Evolutionary conservation across 2,329 filamentous ascomycete genomes (phyloP), one percentile per base, ranked within the genome.

Genomic region (Monosporascus sp.): DNA sequence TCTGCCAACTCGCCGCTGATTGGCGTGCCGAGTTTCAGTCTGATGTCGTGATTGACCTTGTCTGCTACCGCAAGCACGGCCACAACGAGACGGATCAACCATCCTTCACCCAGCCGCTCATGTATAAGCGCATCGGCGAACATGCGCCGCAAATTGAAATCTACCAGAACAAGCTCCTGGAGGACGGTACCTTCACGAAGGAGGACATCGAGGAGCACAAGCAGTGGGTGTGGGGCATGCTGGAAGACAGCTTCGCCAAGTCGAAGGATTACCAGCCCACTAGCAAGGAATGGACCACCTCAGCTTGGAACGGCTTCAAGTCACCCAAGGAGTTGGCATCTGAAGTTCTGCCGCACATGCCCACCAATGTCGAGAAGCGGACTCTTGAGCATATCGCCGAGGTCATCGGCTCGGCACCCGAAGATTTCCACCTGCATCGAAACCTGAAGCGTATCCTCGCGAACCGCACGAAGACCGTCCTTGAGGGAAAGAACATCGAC

Each of bases 31-130:
- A 97, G 78, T 99, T 97, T 83, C 95, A 96, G 81, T 90, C 92
- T 70, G 94, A 99, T 70, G 93, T 97, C 58, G 92, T 99, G 63
- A 91, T 99, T 67, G 94, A 99, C 72, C 85, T 99, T 66, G 91
- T 97, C 69, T 99, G 94, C 82, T 99, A 99, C 82, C 89, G 94
- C 69, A 99, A 97, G 79, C 86, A 97, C 72, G 94, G 94, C 58
- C 94, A 99, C 85, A 99, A 99, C 77, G 94, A 99, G 79, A 99
- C 94, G 11, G 94, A 99, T 70, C 94, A 99, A 79, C 94, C 94
- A 48, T 96, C 93, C 41, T 99, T 99, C 80, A 99, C 94, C n/a
- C 94, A 99, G 72, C 94, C 94, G 41, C 78, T 97, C 63, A 99
- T 99, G 94, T 99, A 99, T 84, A 97, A 97, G 86, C 89, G 89